Conservation (phyloP, 306 rosid species). For the Trichosanthes cucumerina region DNA sequence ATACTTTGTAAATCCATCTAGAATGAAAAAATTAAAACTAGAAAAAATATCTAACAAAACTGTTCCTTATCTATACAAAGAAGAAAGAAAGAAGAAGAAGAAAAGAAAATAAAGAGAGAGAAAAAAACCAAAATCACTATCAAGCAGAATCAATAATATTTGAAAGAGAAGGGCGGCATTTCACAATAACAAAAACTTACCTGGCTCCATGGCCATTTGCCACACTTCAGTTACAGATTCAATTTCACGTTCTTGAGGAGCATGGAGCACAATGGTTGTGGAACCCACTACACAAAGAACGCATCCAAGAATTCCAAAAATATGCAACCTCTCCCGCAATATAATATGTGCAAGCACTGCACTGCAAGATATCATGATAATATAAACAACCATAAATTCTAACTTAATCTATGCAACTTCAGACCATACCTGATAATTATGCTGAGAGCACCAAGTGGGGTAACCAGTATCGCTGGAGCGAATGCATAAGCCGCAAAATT, state of each 20-base stretch:
- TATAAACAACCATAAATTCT: conserved; percentile 20
- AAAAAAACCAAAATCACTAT: not conserved
- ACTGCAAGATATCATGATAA: conserved; percentile 46
- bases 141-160: not conserved
- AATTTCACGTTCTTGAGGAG: conserved; percentile 88
- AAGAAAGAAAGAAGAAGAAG: not conserved
- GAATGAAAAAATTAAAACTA: not conserved
- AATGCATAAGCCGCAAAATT: conserved; percentile 99
- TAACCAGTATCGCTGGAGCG: conserved; percentile 96
- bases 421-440: conserved; percentile 85
- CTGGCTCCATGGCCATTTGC: conserved; percentile 99
- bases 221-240: conserved; percentile 90
- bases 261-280: conserved; percentile 91
- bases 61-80: not conserved
- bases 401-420: conserved; percentile 11
- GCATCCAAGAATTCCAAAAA: conserved; percentile 96
- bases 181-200: conserved; percentile 22
- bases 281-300: conserved; percentile 96
- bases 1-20: not conserved
- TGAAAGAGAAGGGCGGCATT: not conserved
- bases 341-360: conserved; percentile 97
- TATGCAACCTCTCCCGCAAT: conserved; percentile 77
- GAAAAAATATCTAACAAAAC: not conserved
- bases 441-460: conserved; percentile 99
- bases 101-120: not conserved